phyloP scores from a whole-genome alignment of 2,329 filamentous ascomycete species.

The Pyrenophora graminea region DNA sequence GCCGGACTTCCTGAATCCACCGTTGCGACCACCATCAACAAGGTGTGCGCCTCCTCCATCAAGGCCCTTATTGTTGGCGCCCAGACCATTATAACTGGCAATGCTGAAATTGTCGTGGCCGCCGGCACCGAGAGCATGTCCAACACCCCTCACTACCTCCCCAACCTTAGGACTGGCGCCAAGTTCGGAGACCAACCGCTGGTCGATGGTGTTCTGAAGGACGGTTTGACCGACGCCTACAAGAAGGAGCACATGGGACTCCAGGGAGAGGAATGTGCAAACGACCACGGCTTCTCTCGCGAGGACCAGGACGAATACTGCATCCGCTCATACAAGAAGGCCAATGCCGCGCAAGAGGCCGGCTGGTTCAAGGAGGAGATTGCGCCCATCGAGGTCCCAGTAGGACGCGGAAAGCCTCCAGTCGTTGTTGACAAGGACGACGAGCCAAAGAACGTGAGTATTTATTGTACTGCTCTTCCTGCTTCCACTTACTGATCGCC shows the following conservation, averaged over 20 bases:
- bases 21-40: slow-evolving; percentile 94
- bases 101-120: slow-evolving; percentile 88
- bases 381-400: slow-evolving; percentile 82
- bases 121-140: slow-evolving; percentile 99
- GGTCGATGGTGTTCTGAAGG: slow-evolving; percentile 89
- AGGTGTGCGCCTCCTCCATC: slow-evolving; percentile 93
- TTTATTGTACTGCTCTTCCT: slow-evolving; percentile 8
- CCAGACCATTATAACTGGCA: slow-evolving; percentile 97
- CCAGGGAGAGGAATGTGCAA: slow-evolving; percentile 86
- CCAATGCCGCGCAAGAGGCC: slow-evolving; percentile 79
- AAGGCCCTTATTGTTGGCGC: slow-evolving; percentile 94
- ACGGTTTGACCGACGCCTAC: slow-evolving; percentile 92
- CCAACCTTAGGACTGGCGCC: slow-evolving; percentile 79
- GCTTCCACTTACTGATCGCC: slow-evolving; percentile 20
- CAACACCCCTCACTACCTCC: slow-evolving; percentile 94
- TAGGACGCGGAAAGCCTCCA: slow-evolving; percentile 86
- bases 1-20: slow-evolving; percentile 81
- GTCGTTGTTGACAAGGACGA: slow-evolving; percentile 84
- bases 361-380: slow-evolving; percentile 87
- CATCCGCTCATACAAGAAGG: slow-evolving; percentile 92
- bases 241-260: slow-evolving; percentile 98
- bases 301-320: slow-evolving; percentile 94
- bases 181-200: slow-evolving; percentile 93
- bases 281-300: slow-evolving; percentile 78
- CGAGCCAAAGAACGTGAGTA: slow-evolving; percentile 83